Base-by-base conservation (phyloP, 108 stramenopile species). In the Cyclotella choctawhatcheeana region DNA sequence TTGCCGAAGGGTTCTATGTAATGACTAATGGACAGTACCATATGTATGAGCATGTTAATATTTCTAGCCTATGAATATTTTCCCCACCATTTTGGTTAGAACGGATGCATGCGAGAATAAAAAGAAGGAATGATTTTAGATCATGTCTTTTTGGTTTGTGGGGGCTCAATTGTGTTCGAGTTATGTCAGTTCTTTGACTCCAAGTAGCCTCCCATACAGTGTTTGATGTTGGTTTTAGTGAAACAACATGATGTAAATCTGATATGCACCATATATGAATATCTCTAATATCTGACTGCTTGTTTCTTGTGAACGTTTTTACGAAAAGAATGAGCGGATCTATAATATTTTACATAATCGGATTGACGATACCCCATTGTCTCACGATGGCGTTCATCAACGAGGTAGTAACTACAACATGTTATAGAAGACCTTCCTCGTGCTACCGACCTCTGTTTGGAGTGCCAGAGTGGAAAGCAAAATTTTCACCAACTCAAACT, bases 61-160 rank as follows among this genome's bases (percentile, higher is more conserved):
- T 68, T 68, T 68, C 67, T 68, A 56, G 54, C 67, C 55, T 30
- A 56, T 68, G 67, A 66, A 50, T 50, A 25, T 55, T 20, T 21
- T n/a, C 47, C 44, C 69, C 58, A 71, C 58, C 66, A 67, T 71
- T 40, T 71, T 54, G 69, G n/a, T 47, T 71, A 71, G 69, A 71
- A 60, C 69, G 69, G 69, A 71, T 71, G 69, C 69, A 71, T 71
- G 69, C 69, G 24, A 71, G 50, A 71, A 26, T 32, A 59, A 71
- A 43, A 29, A 35, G 20, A 60, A 24, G 17, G 13, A 16, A 21
- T 27, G 21, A n/a, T 10, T 48, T 10, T 48, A 17, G 37, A 12
- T n/a, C 7, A 21, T 44, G 37, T 68, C 24, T 31, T 27, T 27
- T 27, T 29, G 33, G 48, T 34, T 67, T 63, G 33, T 54, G 54